A percentile compares a stretch with the other conserved stretches of the same genome.
Conservation (phyloP, 352 stramenopile species). For the Phytophthora palmivora region DNA sequence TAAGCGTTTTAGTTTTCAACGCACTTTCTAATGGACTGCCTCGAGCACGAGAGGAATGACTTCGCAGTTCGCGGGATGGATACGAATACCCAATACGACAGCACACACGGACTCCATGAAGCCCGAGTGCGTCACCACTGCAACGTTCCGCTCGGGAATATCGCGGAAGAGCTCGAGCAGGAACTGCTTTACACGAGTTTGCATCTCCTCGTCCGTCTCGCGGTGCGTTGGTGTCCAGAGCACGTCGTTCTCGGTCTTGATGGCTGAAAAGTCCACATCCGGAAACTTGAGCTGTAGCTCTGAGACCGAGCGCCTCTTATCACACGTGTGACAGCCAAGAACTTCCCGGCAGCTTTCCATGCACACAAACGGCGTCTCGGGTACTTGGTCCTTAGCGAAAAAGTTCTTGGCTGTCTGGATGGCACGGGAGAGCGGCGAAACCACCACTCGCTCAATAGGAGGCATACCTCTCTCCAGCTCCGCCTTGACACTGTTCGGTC, state of each 20-base stretch:
- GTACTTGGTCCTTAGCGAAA: conserved; percentile 33
- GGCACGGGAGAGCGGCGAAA: conserved; percentile 71
- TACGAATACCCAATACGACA: conserved; percentile 45
- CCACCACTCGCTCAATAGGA: conserved; percentile 62
- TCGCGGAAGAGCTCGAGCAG: conserved; percentile 59
- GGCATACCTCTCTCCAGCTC: conserved; percentile 68
- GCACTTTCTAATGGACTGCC: conserved; percentile 13
- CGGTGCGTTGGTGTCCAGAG: conserved; percentile 66
- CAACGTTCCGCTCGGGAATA: conserved; percentile 60
- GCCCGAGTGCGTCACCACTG: conserved; percentile 70
- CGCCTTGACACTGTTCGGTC: conserved; percentile 30
- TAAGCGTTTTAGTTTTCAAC: not conserved
- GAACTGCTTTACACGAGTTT: conserved; percentile 53
- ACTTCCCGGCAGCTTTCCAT: conserved; percentile 76
- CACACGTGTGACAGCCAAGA: conserved; percentile 70
- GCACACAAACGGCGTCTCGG: conserved; percentile 44
- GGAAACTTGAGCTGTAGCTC: conserved; percentile 63
- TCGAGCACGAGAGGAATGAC: conserved; percentile 55
- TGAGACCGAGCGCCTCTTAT: conserved; percentile 59
- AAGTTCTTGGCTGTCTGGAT: conserved; percentile 65
- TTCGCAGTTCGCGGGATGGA: conserved; percentile 57
- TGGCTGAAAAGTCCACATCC: conserved; percentile 63
- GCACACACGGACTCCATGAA: conserved; percentile 71
- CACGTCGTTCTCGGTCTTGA: conserved; percentile 60
- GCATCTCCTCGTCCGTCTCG: conserved; percentile 69